Evolutionary conservation across 2,329 filamentous ascomycete species (phyloP).

Genomic region (Ambrosiella cleistominuta): DNA sequence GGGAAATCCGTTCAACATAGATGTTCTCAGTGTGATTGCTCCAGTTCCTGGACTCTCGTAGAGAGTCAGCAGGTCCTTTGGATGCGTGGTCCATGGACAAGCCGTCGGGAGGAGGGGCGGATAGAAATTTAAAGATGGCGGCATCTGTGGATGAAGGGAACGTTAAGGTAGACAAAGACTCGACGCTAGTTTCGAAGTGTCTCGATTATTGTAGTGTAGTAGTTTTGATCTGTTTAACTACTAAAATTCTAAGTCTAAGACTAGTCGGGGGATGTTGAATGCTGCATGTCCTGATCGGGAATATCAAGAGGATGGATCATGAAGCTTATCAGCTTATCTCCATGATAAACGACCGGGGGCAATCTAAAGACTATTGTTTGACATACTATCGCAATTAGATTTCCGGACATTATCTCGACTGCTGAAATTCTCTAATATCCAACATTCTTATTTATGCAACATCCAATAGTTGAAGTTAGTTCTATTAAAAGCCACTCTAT

Average conservation of each 20-base stretch:
- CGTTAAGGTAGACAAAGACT: not conserved
- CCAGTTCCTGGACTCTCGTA: conserved; percentile 47
- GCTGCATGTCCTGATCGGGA: not conserved
- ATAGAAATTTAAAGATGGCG: conserved; percentile 28
- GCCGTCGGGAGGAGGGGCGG: conserved; percentile 60
- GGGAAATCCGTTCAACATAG: conserved; percentile 44
- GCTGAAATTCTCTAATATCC: too few relatives aligned
- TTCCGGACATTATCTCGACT: too few relatives aligned
- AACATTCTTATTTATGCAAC: too few relatives aligned
- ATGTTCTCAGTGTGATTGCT: conserved; percentile 58
- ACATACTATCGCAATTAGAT: too few relatives aligned
- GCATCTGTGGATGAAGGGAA: not conserved
- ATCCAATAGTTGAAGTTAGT: too few relatives aligned
- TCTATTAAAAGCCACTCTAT: too few relatives aligned
- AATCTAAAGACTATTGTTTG: not conserved
- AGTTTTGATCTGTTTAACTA: not conserved
- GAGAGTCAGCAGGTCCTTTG: conserved; percentile 41
- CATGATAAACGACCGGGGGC: not conserved
- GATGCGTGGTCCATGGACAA: conserved; percentile 55
- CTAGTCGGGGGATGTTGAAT: not conserved
- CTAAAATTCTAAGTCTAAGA: not conserved
- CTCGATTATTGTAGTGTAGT: too few relatives aligned
- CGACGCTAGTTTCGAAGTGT: not conserved
- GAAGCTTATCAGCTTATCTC: not conserved
- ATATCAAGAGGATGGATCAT: not conserved